These are phyloP conservation scores for Coemansia reversa DNA, from an alignment of 192 early-diverging fungal species.

Conservation along the genomic window DNA sequence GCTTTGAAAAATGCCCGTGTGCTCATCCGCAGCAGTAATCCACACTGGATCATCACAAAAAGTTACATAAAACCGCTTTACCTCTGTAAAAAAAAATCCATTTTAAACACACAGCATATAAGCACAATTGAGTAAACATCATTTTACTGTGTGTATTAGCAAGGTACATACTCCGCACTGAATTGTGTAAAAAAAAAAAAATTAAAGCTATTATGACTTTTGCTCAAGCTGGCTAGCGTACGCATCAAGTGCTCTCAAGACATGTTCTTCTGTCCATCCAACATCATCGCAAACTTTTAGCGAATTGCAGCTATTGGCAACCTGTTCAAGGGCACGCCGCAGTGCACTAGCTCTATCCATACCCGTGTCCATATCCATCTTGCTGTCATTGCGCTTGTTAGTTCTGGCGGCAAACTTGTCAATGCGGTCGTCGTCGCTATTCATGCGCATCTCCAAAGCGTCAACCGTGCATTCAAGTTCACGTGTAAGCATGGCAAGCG, in stretches of 20 bases:
- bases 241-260: conserved; percentile 32
- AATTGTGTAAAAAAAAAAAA: conserved; percentile 2
- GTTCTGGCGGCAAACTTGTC: neutral
- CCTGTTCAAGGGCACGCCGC: conserved; percentile 27
- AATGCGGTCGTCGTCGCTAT: neutral
- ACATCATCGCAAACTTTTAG: conserved; percentile 15
- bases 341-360: conserved; percentile 14
- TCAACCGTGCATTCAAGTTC: conserved; percentile 43
- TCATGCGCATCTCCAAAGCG: conserved; percentile 26
- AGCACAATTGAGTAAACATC: no score
- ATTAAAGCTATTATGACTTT: neutral
- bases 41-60: neutral
- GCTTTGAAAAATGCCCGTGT: neutral
- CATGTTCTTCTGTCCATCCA: conserved; percentile 44
- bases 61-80: neutral
- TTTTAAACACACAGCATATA: no score
- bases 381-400: conserved; percentile 34
- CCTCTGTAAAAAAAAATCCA: neutral
- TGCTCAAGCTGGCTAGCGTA: conserved; percentile 20
- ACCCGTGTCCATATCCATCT: conserved; percentile 22
- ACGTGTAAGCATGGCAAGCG: conserved; percentile 45
- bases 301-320: conserved; percentile 15
- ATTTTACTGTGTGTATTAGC: no score
- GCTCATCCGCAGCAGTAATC: neutral
- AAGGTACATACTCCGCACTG: no score